Evolutionary conservation across 345 rosid species (phyloP).

Genomic region (Crucihimalaya himalaica): DNA sequence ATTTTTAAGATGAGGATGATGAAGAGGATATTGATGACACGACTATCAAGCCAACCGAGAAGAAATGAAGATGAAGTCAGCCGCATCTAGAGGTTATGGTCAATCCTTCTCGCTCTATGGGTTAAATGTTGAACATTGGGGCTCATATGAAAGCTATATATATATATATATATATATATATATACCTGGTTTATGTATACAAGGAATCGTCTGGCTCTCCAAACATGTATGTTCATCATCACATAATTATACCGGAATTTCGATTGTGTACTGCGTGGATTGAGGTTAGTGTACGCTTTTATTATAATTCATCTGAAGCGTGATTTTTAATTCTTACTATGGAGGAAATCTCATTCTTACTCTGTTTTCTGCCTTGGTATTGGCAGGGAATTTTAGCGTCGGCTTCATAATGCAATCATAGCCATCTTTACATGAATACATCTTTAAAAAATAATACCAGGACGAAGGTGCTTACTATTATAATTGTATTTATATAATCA

Average conservation of each 20-base stretch:
- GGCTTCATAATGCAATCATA: no score
- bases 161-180: neutral
- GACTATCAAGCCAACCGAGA: constrained; percentile 63
- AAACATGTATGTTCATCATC: constrained; percentile 84
- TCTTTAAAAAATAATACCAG: no score
- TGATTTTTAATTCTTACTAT: neutral
- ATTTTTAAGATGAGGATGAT: constrained; percentile 53
- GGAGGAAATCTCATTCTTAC: neutral
- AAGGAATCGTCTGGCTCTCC: constrained; percentile 67
- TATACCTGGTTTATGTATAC: constrained; percentile 70
- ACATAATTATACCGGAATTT: constrained; percentile 72
- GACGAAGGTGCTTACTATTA: no score
- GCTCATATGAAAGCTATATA: constrained; percentile 14
- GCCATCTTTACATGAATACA: no score
- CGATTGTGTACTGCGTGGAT: constrained; percentile 90
- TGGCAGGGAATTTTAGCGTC: constrained; percentile 87
- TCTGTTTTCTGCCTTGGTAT: neutral
- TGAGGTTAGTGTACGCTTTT: constrained; percentile 52
- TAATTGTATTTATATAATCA: no score
- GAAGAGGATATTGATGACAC: constrained; percentile 83
- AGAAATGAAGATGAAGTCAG: constrained; percentile 82
- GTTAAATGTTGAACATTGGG: neutral
- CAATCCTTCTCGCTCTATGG: constrained; percentile 22
- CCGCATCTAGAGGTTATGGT: constrained; percentile 75
- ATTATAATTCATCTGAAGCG: neutral